phyloP scores from a whole-genome alignment of 108 stramenopile species.

The Cyclotella choctawhatcheeana region DNA sequence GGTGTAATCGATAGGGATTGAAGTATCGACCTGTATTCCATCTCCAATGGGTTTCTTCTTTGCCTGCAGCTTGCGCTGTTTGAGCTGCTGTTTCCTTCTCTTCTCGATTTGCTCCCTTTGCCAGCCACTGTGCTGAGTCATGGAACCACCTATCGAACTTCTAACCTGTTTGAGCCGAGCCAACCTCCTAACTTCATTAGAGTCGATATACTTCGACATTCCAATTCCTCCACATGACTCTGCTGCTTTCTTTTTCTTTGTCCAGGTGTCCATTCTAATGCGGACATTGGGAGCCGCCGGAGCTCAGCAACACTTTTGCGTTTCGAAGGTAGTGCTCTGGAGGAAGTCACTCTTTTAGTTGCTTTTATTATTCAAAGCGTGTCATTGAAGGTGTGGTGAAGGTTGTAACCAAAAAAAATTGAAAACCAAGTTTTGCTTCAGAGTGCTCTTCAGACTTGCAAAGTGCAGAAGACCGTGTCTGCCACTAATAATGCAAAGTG shows the following conservation, averaged over 20 bases:
- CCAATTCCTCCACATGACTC: slow-evolving; percentile 41
- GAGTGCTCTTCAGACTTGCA: too few relatives aligned
- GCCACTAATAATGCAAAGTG: too few relatives aligned
- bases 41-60: slow-evolving; percentile 32
- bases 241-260: slow-evolving; percentile 20
- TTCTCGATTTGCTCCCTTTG: slow-evolving; percentile 46
- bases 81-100: slow-evolving; percentile 41
- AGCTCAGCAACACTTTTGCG: too few relatives aligned
- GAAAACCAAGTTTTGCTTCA: too few relatives aligned
- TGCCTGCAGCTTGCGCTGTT: slow-evolving; percentile 30
- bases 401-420: too few relatives aligned
- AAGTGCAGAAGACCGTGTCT: too few relatives aligned
- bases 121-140: slow-evolving; percentile 30
- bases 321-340: too few relatives aligned
- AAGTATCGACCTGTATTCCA: slow-evolving; percentile 44
- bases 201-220: slow-evolving; percentile 49
- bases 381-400: too few relatives aligned
- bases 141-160: slow-evolving; percentile 25
- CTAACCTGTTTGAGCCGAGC: slow-evolving; percentile 32
- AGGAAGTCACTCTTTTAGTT: too few relatives aligned
- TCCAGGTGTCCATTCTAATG: slow-evolving; percentile 12
- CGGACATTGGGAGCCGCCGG: too few relatives aligned
- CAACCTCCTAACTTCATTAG: slow-evolving; percentile 33
- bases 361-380: too few relatives aligned
- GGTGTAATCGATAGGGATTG: slow-evolving; percentile 23